Conservation (phyloP, 148 eudicot species). For the Rhododendron griersonianum region DNA sequence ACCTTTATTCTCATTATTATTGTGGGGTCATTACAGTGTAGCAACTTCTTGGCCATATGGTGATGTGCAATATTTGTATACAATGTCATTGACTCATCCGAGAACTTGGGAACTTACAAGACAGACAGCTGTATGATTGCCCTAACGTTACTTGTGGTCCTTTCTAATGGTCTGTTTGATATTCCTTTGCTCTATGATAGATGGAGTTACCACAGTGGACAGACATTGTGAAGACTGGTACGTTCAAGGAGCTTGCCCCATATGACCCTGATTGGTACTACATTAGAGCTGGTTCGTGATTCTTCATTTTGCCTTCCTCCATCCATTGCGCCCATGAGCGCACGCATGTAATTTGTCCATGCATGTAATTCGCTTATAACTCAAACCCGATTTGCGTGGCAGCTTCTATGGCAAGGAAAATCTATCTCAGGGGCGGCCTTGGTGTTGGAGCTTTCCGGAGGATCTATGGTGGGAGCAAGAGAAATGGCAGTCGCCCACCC, state of each 20-base stretch:
- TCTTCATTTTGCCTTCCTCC: background rate
- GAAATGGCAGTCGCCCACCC: constrained; percentile 79
- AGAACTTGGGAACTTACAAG: background rate
- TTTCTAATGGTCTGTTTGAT: background rate
- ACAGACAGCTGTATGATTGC: background rate
- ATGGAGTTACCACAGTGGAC: constrained; percentile 35
- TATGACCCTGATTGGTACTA: constrained; percentile 45
- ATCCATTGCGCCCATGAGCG: background rate
- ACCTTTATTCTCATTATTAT: background rate
- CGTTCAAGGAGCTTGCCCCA: constrained; percentile 39
- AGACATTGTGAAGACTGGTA: constrained; percentile 37
- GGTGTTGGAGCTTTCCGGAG: constrained; percentile 73
- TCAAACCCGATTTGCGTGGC: background rate
- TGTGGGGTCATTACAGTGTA: background rate
- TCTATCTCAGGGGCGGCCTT: constrained; percentile 78
- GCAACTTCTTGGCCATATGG: background rate
- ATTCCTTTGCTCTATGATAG: constrained; percentile 18
- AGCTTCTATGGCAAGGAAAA: constrained; percentile 91
- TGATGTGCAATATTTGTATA: background rate
- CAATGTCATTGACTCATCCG: background rate
- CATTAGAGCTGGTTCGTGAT: constrained; percentile 28
- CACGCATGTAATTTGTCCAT: too few relatives aligned
- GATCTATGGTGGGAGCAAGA: constrained; percentile 81
- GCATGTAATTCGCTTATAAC: background rate
- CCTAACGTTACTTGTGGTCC: background rate